phyloP scores from a whole-genome alignment of 345 rosid species.

The Corchorus olitorius region DNA sequence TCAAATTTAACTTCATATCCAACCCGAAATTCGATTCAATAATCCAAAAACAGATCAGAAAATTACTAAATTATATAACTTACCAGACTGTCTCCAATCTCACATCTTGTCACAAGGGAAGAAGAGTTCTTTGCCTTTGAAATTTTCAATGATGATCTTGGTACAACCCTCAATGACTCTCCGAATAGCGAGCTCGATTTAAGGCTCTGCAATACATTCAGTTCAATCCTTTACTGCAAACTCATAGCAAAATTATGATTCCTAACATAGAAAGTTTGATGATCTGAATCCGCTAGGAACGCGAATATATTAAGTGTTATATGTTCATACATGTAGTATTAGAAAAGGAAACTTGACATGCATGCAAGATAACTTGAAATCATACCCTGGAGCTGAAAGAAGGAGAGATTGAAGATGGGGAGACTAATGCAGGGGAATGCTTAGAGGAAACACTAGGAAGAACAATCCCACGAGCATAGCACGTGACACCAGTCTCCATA shows the following conservation, averaged over 20 bases:
- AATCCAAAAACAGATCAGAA: background rate
- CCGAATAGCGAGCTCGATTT: slow-evolving; percentile 65
- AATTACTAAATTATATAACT: slow-evolving; percentile 10
- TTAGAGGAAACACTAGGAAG: slow-evolving; percentile 70
- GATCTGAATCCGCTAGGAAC: too few species aligned
- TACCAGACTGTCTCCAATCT: slow-evolving; percentile 95
- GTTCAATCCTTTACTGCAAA: background rate
- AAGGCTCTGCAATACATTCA: slow-evolving; percentile 36
- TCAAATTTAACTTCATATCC: background rate
- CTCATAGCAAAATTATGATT: background rate
- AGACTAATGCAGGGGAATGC: slow-evolving; percentile 60
- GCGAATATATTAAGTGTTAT: too few species aligned
- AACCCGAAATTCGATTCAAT: background rate
- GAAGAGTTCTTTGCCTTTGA: slow-evolving; percentile 54
- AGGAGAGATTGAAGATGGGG: slow-evolving; percentile 57
- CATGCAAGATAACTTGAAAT: background rate
- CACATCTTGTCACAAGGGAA: slow-evolving; percentile 68
- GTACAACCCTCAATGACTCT: slow-evolving; percentile 60
- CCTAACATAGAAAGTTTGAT: background rate
- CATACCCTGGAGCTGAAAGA: slow-evolving; percentile 71
- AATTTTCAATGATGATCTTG: slow-evolving; percentile 52
- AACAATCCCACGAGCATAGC: slow-evolving; percentile 65
- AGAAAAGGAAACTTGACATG: background rate
- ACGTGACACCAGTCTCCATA: slow-evolving; percentile 78
- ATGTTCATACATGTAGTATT: too few species aligned